phyloP scores from a whole-genome alignment of 345 rosid genomes.

The Salix dunnii region DNA sequence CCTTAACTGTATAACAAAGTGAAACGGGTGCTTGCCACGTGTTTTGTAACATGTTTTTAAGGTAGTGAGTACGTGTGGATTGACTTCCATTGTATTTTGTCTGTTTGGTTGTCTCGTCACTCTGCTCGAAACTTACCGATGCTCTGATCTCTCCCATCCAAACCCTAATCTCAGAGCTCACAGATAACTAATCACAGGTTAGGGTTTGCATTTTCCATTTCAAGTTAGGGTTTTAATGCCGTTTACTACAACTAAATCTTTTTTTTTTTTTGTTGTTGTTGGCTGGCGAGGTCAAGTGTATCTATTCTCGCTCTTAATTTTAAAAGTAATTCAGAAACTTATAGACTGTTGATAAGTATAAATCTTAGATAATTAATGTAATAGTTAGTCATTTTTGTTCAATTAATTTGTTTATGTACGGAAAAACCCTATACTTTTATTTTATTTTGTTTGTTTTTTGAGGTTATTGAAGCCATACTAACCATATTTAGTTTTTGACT shows the following conservation, averaged over 20 bases:
- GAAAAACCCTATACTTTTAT: no score
- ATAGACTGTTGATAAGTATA: no score
- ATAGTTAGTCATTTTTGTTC: no score
- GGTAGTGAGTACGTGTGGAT: no score
- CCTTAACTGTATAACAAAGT: no score
- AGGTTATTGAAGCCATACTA: background rate
- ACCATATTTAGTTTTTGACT: background rate
- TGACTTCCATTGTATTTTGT: no score
- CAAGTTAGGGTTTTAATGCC: background rate
- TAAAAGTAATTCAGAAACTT: background rate
- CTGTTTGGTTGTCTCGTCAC: background rate
- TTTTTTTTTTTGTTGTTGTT: no score
- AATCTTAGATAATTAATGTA: no score
- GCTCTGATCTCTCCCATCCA: background rate
- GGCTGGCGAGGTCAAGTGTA: no score
- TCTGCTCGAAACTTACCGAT: background rate
- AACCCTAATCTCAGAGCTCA: background rate
- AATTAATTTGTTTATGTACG: no score
- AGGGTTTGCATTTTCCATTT: background rate
- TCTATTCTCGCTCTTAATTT: background rate
- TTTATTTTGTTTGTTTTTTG: background rate
- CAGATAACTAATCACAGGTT: background rate
- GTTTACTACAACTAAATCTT: background rate
- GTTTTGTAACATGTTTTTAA: no score
- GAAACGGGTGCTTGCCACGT: no score